These are phyloP conservation scores for Sambucus nigra DNA, from an alignment of 129 eudicot genomes.

Conservation along the genomic window DNA sequence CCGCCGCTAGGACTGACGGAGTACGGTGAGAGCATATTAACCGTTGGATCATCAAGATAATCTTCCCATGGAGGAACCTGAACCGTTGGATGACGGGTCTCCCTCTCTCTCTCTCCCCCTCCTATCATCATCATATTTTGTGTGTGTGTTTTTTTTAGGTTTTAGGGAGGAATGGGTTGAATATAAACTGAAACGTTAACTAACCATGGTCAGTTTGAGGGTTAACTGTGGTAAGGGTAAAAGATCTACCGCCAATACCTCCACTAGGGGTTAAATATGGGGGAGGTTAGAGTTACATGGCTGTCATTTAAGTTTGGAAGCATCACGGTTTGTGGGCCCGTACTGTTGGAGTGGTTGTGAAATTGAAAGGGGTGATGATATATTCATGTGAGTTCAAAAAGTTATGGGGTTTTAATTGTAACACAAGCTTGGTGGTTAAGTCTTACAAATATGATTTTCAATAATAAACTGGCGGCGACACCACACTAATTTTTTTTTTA, in stretches of 20 bases:
- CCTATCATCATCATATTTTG: slow-evolving; percentile 40
- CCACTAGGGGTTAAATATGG: not conserved
- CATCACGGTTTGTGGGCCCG: not conserved
- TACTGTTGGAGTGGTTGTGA: no score
- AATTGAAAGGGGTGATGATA: no score
- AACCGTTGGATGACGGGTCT: slow-evolving; percentile 53
- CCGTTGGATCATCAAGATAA: slow-evolving; percentile 29
- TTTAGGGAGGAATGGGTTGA: no score
- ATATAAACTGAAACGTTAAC: slow-evolving; percentile 4
- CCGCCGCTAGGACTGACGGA: slow-evolving; percentile 9
- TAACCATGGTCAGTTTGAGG: slow-evolving; percentile 1
- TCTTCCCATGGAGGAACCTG: slow-evolving; percentile 49
- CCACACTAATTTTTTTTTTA: no score
- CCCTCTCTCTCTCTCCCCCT: no score
- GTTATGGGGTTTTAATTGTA: not conserved
- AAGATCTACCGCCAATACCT: not conserved
- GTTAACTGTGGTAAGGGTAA: slow-evolving; percentile 12
- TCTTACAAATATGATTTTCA: no score
- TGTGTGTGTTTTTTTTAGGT: not conserved
- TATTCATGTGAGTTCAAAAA: no score
- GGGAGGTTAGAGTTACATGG: not conserved
- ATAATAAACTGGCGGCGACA: no score
- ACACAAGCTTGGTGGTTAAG: no score
- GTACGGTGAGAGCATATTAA: slow-evolving; percentile 21
- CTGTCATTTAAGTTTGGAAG: not conserved